These are phyloP conservation scores for Hemerocallis citrina DNA, from an alignment of 106 monocot species.

Conservation along the genomic window DNA sequence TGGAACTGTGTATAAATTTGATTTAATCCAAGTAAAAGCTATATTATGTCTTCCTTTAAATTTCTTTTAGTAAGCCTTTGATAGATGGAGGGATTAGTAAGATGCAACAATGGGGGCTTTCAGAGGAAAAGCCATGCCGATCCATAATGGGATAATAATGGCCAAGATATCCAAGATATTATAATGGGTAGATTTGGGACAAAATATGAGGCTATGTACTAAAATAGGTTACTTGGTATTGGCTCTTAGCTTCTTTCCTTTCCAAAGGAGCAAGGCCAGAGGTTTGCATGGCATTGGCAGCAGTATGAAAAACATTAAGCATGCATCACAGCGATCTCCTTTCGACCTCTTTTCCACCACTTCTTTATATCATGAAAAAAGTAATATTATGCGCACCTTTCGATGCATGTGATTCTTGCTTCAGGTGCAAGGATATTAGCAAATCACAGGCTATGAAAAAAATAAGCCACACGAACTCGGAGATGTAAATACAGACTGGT, in stretches of 20 bases:
- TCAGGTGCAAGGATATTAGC: constrained; percentile 1
- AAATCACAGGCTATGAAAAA: no score
- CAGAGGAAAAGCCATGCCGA: background rate
- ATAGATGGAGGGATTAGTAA: background rate
- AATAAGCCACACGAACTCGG: no score
- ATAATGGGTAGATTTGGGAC: background rate
- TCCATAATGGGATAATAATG: background rate
- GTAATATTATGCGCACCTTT: background rate
- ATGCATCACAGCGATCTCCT: background rate
- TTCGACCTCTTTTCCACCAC: background rate
- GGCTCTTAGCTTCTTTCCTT: no score
- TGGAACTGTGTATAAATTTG: background rate
- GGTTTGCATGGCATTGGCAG: background rate
- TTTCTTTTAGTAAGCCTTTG: background rate
- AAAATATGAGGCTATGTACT: background rate
- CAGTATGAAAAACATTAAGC: background rate
- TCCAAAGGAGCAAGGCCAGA: background rate
- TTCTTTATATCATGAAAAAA: background rate
- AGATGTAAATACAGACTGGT: no score
- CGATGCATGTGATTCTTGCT: background rate
- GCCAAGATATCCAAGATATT: background rate
- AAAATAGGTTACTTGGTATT: background rate
- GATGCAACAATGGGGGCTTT: background rate
- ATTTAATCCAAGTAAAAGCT: background rate
- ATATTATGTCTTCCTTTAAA: background rate